These are phyloP conservation scores for Colletotrichum liriopes DNA, from an alignment of 2,329 filamentous ascomycete species.

Conservation along the genomic window DNA sequence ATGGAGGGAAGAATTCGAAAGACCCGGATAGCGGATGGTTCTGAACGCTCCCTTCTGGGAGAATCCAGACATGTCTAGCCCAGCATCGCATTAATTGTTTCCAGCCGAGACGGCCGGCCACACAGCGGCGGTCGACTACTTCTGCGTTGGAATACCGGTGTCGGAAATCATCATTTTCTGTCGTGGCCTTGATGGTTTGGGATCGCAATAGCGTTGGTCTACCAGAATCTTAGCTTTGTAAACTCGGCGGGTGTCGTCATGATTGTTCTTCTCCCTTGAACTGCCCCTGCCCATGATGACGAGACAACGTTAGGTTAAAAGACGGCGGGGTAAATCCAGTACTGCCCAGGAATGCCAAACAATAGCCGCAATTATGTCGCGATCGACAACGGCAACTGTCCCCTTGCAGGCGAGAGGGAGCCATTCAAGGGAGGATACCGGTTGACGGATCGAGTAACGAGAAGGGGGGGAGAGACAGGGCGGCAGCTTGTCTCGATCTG, in stretches of 20 bases:
- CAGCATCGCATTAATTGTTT: neutral
- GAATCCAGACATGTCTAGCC: neutral
- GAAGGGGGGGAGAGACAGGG: neutral
- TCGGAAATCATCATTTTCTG: neutral
- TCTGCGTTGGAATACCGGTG: neutral
- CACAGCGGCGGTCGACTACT: too few species aligned
- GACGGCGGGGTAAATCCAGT: neutral
- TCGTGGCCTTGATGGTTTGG: neutral
- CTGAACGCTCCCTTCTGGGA: neutral
- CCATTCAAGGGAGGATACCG: slow-evolving; percentile 24
- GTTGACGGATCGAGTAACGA: neutral
- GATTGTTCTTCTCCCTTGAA: neutral
- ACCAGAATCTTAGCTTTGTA: too few species aligned
- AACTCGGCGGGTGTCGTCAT: neutral
- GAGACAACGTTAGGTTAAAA: neutral
- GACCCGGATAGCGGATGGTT: neutral
- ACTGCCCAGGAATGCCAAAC: slow-evolving; percentile 10
- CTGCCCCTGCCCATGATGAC: neutral
- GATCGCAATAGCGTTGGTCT: neutral
- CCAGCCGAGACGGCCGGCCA: neutral
- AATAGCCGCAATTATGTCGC: slow-evolving; percentile 1
- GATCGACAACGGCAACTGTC: slow-evolving; percentile 6
- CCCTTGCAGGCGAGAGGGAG: neutral
- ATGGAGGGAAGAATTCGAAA: slow-evolving; percentile 2
- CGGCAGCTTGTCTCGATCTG: slow-evolving; percentile 7